Percentiles rank a stretch among this genome's conserved stretches.
Conservation (phyloP, 129 eudicot genomes). For the Centrapalus pauciflorus region DNA sequence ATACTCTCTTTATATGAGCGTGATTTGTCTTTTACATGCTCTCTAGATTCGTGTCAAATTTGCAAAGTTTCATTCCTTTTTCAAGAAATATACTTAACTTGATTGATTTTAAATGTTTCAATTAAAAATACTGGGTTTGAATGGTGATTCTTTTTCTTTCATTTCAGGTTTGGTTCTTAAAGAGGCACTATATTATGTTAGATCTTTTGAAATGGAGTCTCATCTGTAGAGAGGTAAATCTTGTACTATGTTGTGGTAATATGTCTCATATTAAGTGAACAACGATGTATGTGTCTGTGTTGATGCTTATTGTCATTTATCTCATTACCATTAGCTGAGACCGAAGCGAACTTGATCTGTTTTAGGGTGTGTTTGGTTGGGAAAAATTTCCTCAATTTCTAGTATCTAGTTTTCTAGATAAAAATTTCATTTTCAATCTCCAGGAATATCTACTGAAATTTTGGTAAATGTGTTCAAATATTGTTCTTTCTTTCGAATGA, state of each 20-base stretch:
- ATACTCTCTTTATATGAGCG: background rate
- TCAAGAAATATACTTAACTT: background rate
- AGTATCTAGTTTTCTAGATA: no score
- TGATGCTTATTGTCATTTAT: background rate
- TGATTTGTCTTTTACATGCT: background rate
- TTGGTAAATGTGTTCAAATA: no score
- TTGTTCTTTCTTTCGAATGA: no score
- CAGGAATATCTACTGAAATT: no score
- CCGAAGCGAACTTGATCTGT: no score
- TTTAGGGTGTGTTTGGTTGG: no score
- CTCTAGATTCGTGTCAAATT: background rate
- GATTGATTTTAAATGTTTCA: background rate
- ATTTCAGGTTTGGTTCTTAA: constrained; percentile 21
- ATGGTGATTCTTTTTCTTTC: constrained; percentile 1
- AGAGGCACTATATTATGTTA: constrained; percentile 2
- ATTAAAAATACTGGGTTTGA: background rate
- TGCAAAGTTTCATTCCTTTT: background rate
- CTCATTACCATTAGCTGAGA: constrained; percentile 7
- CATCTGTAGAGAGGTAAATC: constrained; percentile 12
- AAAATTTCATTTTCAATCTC: no score
- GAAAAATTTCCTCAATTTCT: no score
- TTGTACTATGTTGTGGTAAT: background rate
- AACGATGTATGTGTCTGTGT: background rate
- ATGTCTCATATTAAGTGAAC: background rate
- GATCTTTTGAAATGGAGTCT: constrained; percentile 2